These are phyloP conservation scores for Micractinium sp. DNA, from an alignment of 139 green algal genomes.

Conservation along the genomic window DNA sequence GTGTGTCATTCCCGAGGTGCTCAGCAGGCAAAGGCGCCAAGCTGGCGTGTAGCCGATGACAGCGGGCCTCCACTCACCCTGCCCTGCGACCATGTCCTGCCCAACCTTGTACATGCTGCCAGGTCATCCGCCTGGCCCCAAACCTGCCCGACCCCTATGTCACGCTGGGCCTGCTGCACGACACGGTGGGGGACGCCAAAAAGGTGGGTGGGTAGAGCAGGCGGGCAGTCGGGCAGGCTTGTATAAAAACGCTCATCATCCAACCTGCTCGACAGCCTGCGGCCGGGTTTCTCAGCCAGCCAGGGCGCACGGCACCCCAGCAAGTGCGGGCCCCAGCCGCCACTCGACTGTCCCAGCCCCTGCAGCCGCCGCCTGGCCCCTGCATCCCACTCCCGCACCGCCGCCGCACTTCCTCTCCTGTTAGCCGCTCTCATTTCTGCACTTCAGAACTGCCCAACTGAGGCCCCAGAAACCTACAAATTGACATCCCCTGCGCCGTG, in stretches of 20 bases:
- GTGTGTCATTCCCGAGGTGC: too few species aligned
- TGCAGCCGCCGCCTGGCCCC: not conserved
- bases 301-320: too few species aligned
- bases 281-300: too few species aligned
- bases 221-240: too few species aligned
- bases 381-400: not conserved
- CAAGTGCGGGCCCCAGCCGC: too few species aligned
- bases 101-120: not conserved
- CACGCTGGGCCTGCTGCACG: slow-evolving; percentile 84
- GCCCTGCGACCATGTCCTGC: not conserved
- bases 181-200: slow-evolving; percentile 63
- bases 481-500: not conserved
- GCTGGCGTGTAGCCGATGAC: not conserved
- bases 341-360: not conserved
- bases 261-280: too few species aligned
- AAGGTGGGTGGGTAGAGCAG: slow-evolving; percentile 38
- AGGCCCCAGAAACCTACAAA: not conserved
- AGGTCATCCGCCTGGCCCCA: slow-evolving; percentile 76
- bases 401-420: not conserved
- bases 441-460: too few species aligned
- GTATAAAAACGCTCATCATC: too few species aligned
- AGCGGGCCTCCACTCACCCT: not conserved
- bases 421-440: too few species aligned
- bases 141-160: slow-evolving; percentile 87
- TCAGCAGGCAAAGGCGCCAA: too few species aligned